Evolutionary conservation across 1,284 basidiomycete species (phyloP), one percentile per base, ranked within the genome.

Genomic region (Leccinum solheimii): DNA sequence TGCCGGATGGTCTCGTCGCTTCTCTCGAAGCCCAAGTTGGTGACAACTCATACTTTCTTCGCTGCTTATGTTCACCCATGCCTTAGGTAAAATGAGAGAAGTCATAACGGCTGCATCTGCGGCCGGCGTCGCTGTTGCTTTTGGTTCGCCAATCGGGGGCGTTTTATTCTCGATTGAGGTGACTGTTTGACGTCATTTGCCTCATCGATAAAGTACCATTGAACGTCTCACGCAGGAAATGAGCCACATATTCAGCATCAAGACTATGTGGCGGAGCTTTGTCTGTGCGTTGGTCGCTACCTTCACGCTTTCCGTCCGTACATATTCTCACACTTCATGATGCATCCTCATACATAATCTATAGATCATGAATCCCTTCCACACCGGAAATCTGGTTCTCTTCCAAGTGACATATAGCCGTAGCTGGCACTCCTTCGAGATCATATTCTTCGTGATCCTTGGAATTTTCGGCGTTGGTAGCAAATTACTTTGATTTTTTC

Each of bases 371-470:
- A 98, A 99, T 73, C 97, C 97, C 1, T 99, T 95, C 79, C 85
- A 96, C 27, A 99, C 97, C 0, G 97, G 97, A 40, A 99, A 99
- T 75, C 87, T 99, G 32, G 97, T 99, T 69, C 79, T 98, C 64
- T 99, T 99, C 81, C 95, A 98, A 75, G 95, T 99, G 64, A 97
- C 95, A 6, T 99, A 99, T 76, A 94, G 94, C 74, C 85, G 96
- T 32, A 94, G 97, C 71, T 99, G 97, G 97, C 97, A 99, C 75
- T 98, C 97, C 79, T 99, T 99, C 73, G 97, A 98, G 75, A 94
- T 99, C 58, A 88, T 97, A n/a, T 92, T 96, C 75, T 98, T 95
- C 77, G 83, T 98, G 58, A 84, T 99, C 63, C 86, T 99, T 51
- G 97, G 97, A 4, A 84, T 99, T 65, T 98, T 99, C 74, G 97